Evolutionary conservation across 305 asterid species (phyloP).

Genomic region (Fraxinus sp.): DNA sequence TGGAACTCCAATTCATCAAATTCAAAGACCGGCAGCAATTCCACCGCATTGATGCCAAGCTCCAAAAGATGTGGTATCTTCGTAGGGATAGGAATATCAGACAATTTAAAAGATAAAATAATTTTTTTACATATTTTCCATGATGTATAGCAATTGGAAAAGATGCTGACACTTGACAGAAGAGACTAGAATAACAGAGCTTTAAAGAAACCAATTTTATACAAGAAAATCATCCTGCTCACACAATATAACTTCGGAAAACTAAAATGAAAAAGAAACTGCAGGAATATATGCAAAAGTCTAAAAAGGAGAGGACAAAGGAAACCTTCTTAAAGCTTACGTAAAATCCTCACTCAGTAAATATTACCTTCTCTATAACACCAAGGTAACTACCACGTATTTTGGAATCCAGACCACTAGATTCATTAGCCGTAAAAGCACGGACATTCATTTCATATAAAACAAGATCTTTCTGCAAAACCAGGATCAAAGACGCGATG

Average conservation of each 20-base stretch:
- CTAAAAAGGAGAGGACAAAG: not conserved
- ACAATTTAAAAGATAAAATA: constrained; percentile 18
- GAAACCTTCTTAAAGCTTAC: not conserved
- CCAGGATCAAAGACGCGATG: constrained; percentile 10
- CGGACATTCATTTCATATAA: constrained; percentile 97
- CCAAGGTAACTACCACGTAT: constrained; percentile 93
- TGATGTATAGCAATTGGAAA: constrained; percentile 16
- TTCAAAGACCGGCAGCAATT: constrained; percentile 89
- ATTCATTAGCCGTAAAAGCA: constrained; percentile 83
- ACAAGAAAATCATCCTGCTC: constrained; percentile 1
- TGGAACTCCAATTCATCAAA: constrained; percentile 94
- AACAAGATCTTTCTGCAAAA: constrained; percentile 84
- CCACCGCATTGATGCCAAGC: constrained; percentile 95
- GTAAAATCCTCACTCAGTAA: constrained; percentile 16
- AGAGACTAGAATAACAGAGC: constrained; percentile 1
- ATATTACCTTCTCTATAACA: constrained; percentile 78
- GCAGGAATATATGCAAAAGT: not conserved
- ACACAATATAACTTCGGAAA: constrained; percentile 4
- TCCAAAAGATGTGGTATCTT: constrained; percentile 95
- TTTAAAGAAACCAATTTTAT: constrained; percentile 10
- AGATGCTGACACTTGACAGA: constrained; percentile 10
- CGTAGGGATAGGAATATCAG: constrained; percentile 32
- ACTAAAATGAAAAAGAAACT: not conserved
- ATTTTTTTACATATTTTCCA: constrained; percentile 15
- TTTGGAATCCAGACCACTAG: constrained; percentile 72